Evolutionary conservation across 2,329 filamentous ascomycete species (phyloP), one percentile per base, ranked within the genome.

Genomic region (Xylaria sp.): DNA sequence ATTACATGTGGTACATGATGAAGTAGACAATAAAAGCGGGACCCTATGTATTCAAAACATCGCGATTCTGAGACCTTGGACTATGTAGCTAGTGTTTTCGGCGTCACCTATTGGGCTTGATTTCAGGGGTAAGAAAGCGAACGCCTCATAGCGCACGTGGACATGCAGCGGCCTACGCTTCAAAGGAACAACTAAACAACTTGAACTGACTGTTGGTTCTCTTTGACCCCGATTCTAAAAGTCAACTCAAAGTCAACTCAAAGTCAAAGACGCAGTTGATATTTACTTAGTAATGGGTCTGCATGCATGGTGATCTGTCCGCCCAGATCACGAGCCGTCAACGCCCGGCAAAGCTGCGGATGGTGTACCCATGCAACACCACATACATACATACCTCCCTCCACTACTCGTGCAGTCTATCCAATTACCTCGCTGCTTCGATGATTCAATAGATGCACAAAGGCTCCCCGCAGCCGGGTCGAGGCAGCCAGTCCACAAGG

Each of bases 381-480:
- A 67, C 73, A 74, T 71, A 51, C 57, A n/a, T n/a, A n/a, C n/a
- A n/a, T n/a, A n/a, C n/a, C n/a, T n/a, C n/a, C 65, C 57, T 57
- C 68, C 69, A 50, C 59, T 62, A 53, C 54, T 35, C 13, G n/a
- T 29, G 35, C 16, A 42, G 59, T n/a, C 16, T 27, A 54, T 16
- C 69, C 60, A 67, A 69, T 71, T 40, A 44, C 40, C 37, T 59
- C 51, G 25, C 55, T 29, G 13, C 21, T 42, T 40, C 35, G 4
- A 63, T 57, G 51, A 58, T 54, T 50, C 61, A 61, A 55, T 65
- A 37, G 53, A 71, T 73, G 75, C 74, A 73, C 48, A 44, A 58
- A 73, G 75, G 72, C 73, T 72, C 67, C 48, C 53, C 64, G 63
- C 74, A 57, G 72, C 72, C 69, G 72, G 54, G 60, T 72, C 69